Conservation (phyloP, 495 filamentous ascomycete genomes). For the Neurospora sp. region DNA sequence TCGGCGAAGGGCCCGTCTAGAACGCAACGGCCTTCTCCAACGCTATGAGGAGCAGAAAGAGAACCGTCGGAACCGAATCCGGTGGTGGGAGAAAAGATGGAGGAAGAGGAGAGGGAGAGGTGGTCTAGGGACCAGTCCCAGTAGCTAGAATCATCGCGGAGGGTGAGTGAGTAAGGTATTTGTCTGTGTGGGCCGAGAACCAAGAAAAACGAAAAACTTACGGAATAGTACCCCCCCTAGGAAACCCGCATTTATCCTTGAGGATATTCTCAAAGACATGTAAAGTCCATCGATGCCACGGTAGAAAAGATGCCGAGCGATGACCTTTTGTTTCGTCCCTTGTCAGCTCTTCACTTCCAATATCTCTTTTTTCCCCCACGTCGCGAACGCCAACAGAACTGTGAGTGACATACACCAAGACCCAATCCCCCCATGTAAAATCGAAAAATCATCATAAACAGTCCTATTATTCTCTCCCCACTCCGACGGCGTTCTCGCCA, state of each 20-base stretch:
- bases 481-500: neutral
- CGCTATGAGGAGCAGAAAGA: neutral
- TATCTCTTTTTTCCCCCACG: no score
- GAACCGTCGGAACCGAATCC: neutral
- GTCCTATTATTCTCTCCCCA: neutral
- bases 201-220: neutral
- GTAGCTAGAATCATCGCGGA: neutral
- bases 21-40: neutral
- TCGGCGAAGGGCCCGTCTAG: neutral
- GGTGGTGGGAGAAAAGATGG: neutral
- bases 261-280: neutral
- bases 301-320: neutral
- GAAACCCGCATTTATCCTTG: neutral
- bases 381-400: no score
- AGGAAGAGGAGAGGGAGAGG: neutral
- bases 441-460: neutral
- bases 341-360: neutral
- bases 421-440: constrained; percentile 1
- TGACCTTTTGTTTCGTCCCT: neutral
- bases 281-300: neutral
- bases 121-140: constrained; percentile 4
- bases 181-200: no score
- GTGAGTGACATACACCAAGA: neutral
- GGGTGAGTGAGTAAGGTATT: neutral
- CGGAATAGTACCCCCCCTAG: neutral